Base-by-base conservation (phyloP, 2,329 filamentous ascomycete species). In the Pseudocercospora musae region DNA sequence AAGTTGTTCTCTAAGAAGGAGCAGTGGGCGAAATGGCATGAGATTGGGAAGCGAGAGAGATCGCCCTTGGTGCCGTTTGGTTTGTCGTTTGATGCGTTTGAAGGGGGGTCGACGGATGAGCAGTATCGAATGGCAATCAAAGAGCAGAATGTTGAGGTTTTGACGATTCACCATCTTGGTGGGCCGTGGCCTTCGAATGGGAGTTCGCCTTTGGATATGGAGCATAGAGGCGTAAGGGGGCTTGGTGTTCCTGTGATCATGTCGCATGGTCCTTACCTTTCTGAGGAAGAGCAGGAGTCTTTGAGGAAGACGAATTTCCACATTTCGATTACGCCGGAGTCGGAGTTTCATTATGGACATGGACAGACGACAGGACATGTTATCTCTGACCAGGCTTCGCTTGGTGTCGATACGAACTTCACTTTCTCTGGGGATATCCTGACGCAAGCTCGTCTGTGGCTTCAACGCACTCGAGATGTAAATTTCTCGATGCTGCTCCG, bases 311-410 rank as follows among this genome's bases (percentile, higher is more conserved):
- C 78, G 1, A 81, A 86, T 71, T 79, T 85, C 56, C 81, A 82
- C 72, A 72, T 87, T 46, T 83, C 82, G 57, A 83, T 83, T 62
- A 86, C 85, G 0, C 83, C 84, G 1, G 85, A 87, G 68, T 84
- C 82, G 0, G 84, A 87, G 67, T 81, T 84, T 77, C 82, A 85
- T 69, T 86, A 81, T 71, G 84, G 84, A n/a, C 82, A 84, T 66
- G 76, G 73, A 0, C 81, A 86, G 61, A 76, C 77, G 1, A 69
- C 72, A 40, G 77, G 74, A 18, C 76, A 81, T 58, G 69, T 76
- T 8, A 74, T 81, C 27, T 78, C 78, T 27, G 83, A 86, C 67
- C 82, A 86, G 64, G 78, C 78, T 0, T 66, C 65, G 20, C 56
- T 70, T 7, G 68, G 68, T 42, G 59, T 70, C 5, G 68, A 70